phyloP scores from a whole-genome alignment of 495 filamentous ascomycete species.

The Hypoxylon cercidicola region DNA sequence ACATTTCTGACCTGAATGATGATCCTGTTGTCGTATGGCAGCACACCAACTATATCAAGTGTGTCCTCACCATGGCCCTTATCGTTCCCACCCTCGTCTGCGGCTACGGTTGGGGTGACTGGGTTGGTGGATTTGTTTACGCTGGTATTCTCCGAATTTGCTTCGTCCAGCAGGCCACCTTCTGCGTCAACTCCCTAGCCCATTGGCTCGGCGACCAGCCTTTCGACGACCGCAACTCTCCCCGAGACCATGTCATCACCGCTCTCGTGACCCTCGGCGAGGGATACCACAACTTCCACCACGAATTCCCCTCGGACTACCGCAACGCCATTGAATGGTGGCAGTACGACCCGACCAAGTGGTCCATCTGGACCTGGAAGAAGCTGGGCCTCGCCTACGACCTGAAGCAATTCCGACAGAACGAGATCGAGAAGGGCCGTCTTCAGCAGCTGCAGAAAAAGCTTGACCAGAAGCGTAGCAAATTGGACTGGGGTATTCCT shows the following conservation, averaged over 20 bases:
- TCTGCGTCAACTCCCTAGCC: constrained; percentile 98
- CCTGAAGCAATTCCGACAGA: constrained; percentile 95
- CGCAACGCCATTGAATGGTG: constrained; percentile 98
- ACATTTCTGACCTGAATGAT: constrained; percentile 96
- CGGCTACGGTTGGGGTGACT: constrained; percentile 92
- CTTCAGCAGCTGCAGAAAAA: constrained; percentile 99
- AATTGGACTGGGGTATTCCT: constrained; percentile 94
- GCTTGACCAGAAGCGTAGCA: constrained; percentile 92
- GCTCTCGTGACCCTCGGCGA: constrained; percentile 96
- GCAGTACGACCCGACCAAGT: constrained; percentile 99
- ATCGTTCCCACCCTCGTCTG: constrained; percentile 84
- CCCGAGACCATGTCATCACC: constrained; percentile 95
- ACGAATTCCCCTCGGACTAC: constrained; percentile 99
- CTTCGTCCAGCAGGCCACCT: constrained; percentile 98
- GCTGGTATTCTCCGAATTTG: constrained; percentile 95
- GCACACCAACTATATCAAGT: constrained; percentile 92
- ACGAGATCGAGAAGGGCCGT: constrained; percentile 99
- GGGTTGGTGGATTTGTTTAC: constrained; percentile 91
- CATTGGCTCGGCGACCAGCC: constrained; percentile 99
- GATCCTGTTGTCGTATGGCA: constrained; percentile 95
- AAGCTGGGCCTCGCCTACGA: constrained; percentile 92
- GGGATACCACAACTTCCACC: constrained; percentile 99
- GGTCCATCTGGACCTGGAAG: constrained; percentile 95
- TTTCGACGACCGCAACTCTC: constrained; percentile 98
- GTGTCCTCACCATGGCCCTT: constrained; percentile 87